phyloP scores from a whole-genome alignment of 805 yeast species.

The Ogataea henricii region DNA sequence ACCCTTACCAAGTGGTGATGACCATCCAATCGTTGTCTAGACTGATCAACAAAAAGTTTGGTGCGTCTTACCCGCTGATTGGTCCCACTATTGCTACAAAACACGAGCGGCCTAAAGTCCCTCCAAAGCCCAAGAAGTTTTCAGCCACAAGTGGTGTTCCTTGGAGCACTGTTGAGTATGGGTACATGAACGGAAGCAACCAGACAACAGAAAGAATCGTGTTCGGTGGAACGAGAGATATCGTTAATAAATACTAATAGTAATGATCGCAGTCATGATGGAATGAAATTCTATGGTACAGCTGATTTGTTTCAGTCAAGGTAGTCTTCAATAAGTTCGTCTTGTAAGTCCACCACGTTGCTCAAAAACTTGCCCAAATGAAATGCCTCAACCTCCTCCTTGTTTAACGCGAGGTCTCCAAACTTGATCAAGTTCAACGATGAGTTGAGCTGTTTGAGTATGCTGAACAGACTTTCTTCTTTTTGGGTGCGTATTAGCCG shows the following conservation, averaged over 20 bases:
- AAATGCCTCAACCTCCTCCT: constrained; percentile 19
- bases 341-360: constrained; percentile 23
- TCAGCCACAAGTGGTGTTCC: constrained; percentile 35
- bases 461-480: constrained; percentile 51
- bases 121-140: constrained; percentile 55
- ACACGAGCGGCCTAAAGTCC: constrained; percentile 51
- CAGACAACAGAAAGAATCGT: constrained; percentile 55
- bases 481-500: constrained; percentile 50
- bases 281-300: background rate
- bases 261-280: background rate
- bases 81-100: constrained; percentile 59
- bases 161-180: constrained; percentile 64
- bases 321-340: constrained; percentile 3
- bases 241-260: constrained; percentile 28
- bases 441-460: constrained; percentile 50
- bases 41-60: constrained; percentile 57
- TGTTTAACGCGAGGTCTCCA: constrained; percentile 19
- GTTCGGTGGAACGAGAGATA: constrained; percentile 53
- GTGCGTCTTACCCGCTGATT: constrained; percentile 47
- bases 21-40: constrained; percentile 75
- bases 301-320: constrained; percentile 3
- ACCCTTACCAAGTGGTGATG: constrained; percentile 78
- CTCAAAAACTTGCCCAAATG: constrained; percentile 31
- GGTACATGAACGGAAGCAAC: constrained; percentile 59
- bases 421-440: constrained; percentile 27